phyloP scores from a whole-genome alignment of 2,329 filamentous ascomycete species.

The Colletotrichum sp. region DNA sequence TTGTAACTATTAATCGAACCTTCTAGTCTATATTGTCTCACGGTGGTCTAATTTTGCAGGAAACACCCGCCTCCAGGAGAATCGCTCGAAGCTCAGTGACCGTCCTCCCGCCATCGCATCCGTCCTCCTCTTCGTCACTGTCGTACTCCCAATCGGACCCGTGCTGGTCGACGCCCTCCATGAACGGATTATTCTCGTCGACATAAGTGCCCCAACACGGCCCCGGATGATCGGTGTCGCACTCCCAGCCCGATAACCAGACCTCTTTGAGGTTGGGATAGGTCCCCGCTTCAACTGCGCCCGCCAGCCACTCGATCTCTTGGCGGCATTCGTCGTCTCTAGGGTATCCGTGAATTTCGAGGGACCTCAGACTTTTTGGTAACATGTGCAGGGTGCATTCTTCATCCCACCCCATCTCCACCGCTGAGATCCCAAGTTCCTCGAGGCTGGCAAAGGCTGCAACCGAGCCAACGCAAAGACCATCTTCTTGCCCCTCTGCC shows the following conservation, averaged over 20 bases:
- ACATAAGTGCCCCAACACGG: neutral
- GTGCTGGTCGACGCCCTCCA: neutral
- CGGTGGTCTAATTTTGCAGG: neutral
- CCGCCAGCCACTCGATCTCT: neutral
- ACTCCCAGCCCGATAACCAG: neutral
- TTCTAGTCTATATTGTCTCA: rapidly evolving
- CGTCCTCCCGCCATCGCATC: neutral
- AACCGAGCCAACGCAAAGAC: neutral
- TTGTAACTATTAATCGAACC: rapidly evolving
- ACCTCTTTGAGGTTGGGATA: neutral
- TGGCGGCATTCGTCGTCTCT: neutral
- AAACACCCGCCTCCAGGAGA: neutral
- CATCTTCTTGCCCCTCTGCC: neutral
- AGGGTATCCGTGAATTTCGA: neutral
- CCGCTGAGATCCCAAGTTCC: rapidly evolving
- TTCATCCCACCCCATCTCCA: neutral
- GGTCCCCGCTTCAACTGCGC: neutral
- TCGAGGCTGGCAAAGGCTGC: neutral
- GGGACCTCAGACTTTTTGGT: neutral
- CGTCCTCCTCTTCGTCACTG: neutral
- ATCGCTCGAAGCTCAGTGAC: neutral
- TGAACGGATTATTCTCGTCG: neutral
- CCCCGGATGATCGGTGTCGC: neutral
- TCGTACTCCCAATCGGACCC: neutral
- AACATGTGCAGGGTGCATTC: neutral